Conservation (phyloP, 768 basidiomycete genomes). For the Plicaturopsis crispa region DNA sequence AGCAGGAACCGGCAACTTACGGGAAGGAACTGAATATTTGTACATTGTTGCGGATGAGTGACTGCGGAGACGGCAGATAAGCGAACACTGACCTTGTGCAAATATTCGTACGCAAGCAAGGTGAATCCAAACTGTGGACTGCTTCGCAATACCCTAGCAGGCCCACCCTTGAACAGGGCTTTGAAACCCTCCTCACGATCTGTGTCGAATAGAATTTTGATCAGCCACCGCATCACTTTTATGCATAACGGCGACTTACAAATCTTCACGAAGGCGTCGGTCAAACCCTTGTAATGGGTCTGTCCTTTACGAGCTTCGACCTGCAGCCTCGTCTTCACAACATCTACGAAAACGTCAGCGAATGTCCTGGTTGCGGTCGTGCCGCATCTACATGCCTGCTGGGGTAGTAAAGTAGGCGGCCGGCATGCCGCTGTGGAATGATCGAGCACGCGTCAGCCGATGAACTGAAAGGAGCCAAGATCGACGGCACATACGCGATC, state of each 20-base stretch:
- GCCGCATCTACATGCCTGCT: slow-evolving; percentile 49
- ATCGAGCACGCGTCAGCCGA: slow-evolving; percentile 18
- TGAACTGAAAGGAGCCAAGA: slow-evolving; percentile 10
- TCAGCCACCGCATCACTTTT: slow-evolving; percentile 4
- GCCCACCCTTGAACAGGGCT: slow-evolving; percentile 89
- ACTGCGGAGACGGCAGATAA: slow-evolving; percentile 19
- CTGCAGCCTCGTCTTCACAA: slow-evolving; percentile 95
- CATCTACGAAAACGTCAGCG: slow-evolving; percentile 45
- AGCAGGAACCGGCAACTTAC: slow-evolving; percentile 16
- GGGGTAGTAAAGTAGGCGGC: slow-evolving; percentile 92
- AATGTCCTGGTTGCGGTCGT: slow-evolving; percentile 1
- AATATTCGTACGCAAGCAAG: slow-evolving; percentile 70
- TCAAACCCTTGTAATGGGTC: slow-evolving; percentile 83
- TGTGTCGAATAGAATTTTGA: slow-evolving; percentile 24
- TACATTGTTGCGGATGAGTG: slow-evolving; percentile 33
- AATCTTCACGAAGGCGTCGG: slow-evolving; percentile 87
- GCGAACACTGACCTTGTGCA: slow-evolving; percentile 51
- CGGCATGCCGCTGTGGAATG: slow-evolving; percentile 81
- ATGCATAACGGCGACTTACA: slow-evolving; percentile 45
- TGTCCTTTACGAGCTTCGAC: slow-evolving; percentile 89
- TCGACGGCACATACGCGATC: slow-evolving; percentile 53
- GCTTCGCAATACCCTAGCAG: slow-evolving; percentile 80
- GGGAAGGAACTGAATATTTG: slow-evolving; percentile 19
- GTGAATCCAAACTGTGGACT: slow-evolving; percentile 96
- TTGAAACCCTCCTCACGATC: slow-evolving; percentile 85